Evolutionary conservation across 176 grass and related monocot genomes (phyloP).

Genomic region (Elaeis guineensis): DNA sequence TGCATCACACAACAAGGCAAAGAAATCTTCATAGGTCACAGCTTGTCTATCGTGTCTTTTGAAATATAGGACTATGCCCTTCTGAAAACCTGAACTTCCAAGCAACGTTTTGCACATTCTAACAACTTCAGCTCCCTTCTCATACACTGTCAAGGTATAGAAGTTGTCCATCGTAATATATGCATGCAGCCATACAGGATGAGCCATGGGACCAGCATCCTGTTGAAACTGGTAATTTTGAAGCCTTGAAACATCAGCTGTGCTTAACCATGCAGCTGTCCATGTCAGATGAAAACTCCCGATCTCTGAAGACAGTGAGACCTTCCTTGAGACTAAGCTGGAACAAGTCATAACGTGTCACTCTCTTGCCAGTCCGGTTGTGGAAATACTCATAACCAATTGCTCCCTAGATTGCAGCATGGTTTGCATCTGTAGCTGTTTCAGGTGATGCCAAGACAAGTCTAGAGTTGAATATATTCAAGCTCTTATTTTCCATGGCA

Average conservation of each 20-base stretch:
- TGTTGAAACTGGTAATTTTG: slow-evolving; percentile 94
- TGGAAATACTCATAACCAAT: slow-evolving; percentile 99
- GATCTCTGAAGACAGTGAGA: slow-evolving; percentile 91
- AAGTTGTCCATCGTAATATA: slow-evolving; percentile 99
- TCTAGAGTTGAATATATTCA: slow-evolving; percentile 80
- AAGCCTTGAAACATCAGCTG: slow-evolving; percentile 86
- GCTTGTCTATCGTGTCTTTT: too few species aligned
- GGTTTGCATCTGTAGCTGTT: slow-evolving; percentile 89
- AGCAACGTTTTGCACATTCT: slow-evolving; percentile 99
- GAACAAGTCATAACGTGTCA: slow-evolving; percentile 98
- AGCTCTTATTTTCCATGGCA: too few species aligned
- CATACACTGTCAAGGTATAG: slow-evolving; percentile 36
- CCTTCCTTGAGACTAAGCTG: slow-evolving; percentile 96
- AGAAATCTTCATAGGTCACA: too few species aligned
- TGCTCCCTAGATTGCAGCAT: slow-evolving; percentile 91
- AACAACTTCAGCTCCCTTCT: slow-evolving; percentile 96
- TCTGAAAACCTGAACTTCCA: slow-evolving; percentile 75
- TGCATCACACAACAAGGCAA: too few species aligned
- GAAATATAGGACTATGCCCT: slow-evolving; percentile 16
- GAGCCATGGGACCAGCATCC: slow-evolving; percentile 96
- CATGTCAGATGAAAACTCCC: slow-evolving; percentile 98
- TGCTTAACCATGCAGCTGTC: slow-evolving; percentile 77
- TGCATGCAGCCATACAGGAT: slow-evolving; percentile 88
- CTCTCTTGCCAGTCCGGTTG: slow-evolving; percentile 96
- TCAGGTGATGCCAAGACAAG: slow-evolving; percentile 91